Evolutionary conservation across 2,329 filamentous ascomycete genomes (phyloP).

Genomic region (Aspergillus viridinutans): DNA sequence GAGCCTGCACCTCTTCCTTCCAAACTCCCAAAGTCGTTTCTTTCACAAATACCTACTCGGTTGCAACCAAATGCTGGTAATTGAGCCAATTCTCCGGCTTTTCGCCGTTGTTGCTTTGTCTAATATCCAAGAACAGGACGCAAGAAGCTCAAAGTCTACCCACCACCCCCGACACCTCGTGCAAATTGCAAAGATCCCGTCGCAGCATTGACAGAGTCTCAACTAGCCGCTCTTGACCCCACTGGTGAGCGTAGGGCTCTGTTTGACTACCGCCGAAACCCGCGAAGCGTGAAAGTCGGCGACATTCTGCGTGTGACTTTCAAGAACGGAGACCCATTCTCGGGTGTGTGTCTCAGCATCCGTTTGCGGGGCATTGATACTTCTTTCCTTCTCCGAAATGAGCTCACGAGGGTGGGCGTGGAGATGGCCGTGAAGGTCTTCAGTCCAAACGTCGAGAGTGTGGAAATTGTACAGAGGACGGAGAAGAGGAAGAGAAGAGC

Average conservation of each 20-base stretch:
- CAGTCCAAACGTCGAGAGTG: conserved; percentile 79
- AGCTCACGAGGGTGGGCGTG: conserved; percentile 79
- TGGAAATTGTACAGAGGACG: conserved; percentile 87
- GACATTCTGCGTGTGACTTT: conserved; percentile 89
- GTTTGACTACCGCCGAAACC: conserved; percentile 68
- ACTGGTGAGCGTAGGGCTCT: conserved; percentile 76
- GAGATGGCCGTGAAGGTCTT: conserved; percentile 99
- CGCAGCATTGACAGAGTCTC: conserved; percentile 59
- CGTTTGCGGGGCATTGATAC: conserved; percentile 85
- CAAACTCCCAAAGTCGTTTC: conserved; percentile 40
- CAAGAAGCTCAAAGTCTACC: conserved; percentile 53
- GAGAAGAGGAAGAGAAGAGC: conserved; percentile 82
- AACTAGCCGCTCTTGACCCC: conserved; percentile 75
- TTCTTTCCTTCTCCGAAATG: conserved; percentile 77
- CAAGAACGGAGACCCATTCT: conserved; percentile 80
- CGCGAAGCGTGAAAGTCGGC: conserved; percentile 74
- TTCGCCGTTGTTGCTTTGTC: not conserved
- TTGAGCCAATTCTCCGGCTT: not conserved
- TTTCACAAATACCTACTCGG: conserved; percentile 39
- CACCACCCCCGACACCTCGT: conserved; percentile 38
- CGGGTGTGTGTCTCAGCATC: conserved; percentile 83
- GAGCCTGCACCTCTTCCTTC: conserved; percentile 38
- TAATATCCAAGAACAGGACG: conserved; percentile 26
- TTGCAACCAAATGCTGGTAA: conserved; percentile 37
- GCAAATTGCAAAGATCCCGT: conserved; percentile 58